These are phyloP conservation scores for Dillenia suffruticosa DNA, from an alignment of 164 flowering plant genomes.

Conservation along the genomic window DNA sequence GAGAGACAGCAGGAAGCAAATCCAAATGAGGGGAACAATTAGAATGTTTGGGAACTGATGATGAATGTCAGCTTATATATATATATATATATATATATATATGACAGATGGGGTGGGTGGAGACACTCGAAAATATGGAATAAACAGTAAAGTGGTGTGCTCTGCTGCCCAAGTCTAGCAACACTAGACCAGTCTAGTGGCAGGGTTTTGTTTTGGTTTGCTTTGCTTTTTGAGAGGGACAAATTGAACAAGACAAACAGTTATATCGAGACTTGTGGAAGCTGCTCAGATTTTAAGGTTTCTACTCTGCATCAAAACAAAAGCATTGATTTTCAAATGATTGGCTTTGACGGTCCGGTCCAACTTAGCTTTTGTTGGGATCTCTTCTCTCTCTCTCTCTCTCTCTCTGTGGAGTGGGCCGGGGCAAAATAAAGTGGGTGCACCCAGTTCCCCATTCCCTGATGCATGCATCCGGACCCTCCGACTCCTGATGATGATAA, in stretches of 20 bases:
- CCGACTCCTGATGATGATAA: too few relatives aligned
- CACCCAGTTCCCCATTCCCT: too few relatives aligned
- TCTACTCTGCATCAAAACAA: conserved; percentile 4
- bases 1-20: conserved; percentile 1
- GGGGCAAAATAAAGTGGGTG: too few relatives aligned
- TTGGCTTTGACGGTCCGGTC: conserved; percentile 57
- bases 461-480: too few relatives aligned
- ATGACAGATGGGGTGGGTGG: conserved; percentile 1
- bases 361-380: conserved; percentile 31
- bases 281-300: conserved; percentile 37
- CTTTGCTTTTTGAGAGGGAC: conserved; percentile 28
- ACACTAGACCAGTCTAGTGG: background rate
- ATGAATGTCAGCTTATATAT: conserved; percentile 14
- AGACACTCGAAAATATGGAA: conserved; percentile 13
- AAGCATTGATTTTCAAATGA: conserved; percentile 31
- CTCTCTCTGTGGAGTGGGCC: too few relatives aligned
- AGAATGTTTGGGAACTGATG: background rate
- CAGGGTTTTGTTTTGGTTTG: conserved; percentile 11
- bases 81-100: conserved; percentile 26
- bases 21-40: conserved; percentile 12
- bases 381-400: too few relatives aligned
- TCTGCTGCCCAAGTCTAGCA: background rate
- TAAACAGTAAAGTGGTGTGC: conserved; percentile 15
- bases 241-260: conserved; percentile 22
- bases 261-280: conserved; percentile 12